Evolutionary conservation across 768 basidiomycete genomes (phyloP).

Genomic region (Tricholoma sp.): DNA sequence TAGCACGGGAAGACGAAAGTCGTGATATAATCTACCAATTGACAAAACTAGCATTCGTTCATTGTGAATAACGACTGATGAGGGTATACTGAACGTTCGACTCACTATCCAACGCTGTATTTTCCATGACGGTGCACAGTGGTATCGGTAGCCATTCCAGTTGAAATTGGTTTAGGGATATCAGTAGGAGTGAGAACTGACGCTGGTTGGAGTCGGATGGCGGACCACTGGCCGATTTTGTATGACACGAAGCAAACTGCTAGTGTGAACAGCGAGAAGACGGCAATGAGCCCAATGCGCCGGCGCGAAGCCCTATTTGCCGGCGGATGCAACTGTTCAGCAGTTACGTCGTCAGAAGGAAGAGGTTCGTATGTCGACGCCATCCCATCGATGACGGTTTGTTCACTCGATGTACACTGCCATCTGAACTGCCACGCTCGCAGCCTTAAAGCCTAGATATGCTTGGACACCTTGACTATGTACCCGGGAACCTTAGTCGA

Average conservation of each 20-base stretch:
- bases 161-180: constrained; percentile 5
- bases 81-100: constrained; percentile 10
- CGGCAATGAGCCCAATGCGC: constrained; percentile 29
- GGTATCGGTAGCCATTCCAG: constrained; percentile 13
- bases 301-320: constrained; percentile 20
- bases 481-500: no score
- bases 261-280: constrained; percentile 28
- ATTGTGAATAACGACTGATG: constrained; percentile 7
- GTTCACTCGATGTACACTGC: not conserved
- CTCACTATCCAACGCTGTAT: constrained; percentile 80
- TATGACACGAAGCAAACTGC: constrained; percentile 36
- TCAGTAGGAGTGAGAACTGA: not conserved
- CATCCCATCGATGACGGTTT: constrained; percentile 3
- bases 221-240: constrained; percentile 39
- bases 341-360: constrained; percentile 23
- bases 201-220: constrained; percentile 5
- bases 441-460: no score
- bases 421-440: not conserved
- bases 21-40: constrained; percentile 50
- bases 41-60: constrained; percentile 50
- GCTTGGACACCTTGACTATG: not conserved
- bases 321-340: constrained; percentile 13
- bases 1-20: not conserved
- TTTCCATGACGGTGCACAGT: constrained; percentile 47
- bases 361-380: constrained; percentile 26